Evolutionary conservation across 495 filamentous ascomycete species (phyloP), one percentile per base, ranked within the genome.

Genomic region (Xylaria castorea): DNA sequence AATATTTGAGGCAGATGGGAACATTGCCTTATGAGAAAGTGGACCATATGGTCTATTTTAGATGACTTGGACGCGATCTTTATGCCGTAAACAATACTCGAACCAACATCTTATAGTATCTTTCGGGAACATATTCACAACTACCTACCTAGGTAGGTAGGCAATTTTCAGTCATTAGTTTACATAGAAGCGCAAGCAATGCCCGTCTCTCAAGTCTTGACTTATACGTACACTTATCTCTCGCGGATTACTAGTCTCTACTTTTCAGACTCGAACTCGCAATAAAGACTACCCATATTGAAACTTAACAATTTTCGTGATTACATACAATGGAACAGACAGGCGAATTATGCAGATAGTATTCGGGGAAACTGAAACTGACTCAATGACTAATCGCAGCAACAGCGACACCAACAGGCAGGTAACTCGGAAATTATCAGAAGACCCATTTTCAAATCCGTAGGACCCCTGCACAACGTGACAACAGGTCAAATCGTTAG

Each of bases 351-450:
- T 34, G 18, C 5, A 60, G 14, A 22, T 6, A 38, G 25, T 8
- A n/a, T 38, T 61, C 58, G 34, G 32, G 32, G 20, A 22, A 38
- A 20, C 8, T 9, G 38, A 50, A n/a, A n/a, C 63, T 27, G 42
- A 20, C 44, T 12, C 18, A 36, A 20, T 66, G 63, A 66, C 61
- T 64, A 64, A 64, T 66, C 16, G 27, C 20, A 61, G 8, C 30
- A 4, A 32, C 30, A 60, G 8, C 16, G 20, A 5, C 5, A 4
- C 58, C n/a, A n/a, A n/a, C n/a, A n/a, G n/a, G n/a, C 53, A 57
- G 18, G 58, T 38, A 36, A n/a, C 32, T 61, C 58, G 58, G 58
- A 61, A 61, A 61, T 61, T 61, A 18, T 32, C 27, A 57, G 30
- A 57, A 57, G 53, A 30, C 27, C 53, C 14, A 57, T 32, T 61